Evolutionary conservation across 1,284 basidiomycete genomes (phyloP), one percentile per base, ranked within the genome.

Genomic region (Cryptococcus hybrid): DNA sequence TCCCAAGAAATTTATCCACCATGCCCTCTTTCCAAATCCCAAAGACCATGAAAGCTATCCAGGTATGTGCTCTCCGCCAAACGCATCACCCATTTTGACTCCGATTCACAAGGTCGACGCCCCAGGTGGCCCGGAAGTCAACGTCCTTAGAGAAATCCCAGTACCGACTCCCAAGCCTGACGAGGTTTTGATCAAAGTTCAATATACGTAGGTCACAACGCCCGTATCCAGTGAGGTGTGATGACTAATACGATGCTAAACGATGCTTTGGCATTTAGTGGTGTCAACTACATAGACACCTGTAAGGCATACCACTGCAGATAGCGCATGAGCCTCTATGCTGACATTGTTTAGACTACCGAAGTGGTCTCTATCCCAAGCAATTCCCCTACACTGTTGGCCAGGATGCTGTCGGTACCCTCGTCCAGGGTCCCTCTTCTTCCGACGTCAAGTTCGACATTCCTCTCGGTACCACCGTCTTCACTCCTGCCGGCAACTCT

Each of bases 101-200:
- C n/a, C 12, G 40, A 13, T 13, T 38, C 52, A 39, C 13, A 38
- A 70, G 71, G 79, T 84, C 63, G 68, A 79, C 45, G 70, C 80
- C 66, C 78, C 77, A 24, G 94, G 94, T 24, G 89, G 85, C 3
- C 78, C 88, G 30, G 91, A 95, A 56, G 89, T 90, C 24, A 65
- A 66, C 47, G 64, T 65, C 47, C 81, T 96, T 55, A 66, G 67
- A 45, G 79, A 82, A 38, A 75, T 87, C 13, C 81, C 84, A 1
- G 84, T 86, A 45, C 90, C 90, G 1, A 78, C 81, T 64, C 83
- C 84, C 7, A 79, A 82, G 13, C 81, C 85, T 0, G 82, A 81
- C 13, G 84, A 94, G 67, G 81, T 96, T 43, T 80, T 96, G 51
- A 82, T 97, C 71, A 92, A 92, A 82, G 88, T 89, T 62, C 70